Evolutionary conservation across 305 asterid species (phyloP), one percentile per base, ranked within the genome.

Genomic region (Ruellia speciosa): DNA sequence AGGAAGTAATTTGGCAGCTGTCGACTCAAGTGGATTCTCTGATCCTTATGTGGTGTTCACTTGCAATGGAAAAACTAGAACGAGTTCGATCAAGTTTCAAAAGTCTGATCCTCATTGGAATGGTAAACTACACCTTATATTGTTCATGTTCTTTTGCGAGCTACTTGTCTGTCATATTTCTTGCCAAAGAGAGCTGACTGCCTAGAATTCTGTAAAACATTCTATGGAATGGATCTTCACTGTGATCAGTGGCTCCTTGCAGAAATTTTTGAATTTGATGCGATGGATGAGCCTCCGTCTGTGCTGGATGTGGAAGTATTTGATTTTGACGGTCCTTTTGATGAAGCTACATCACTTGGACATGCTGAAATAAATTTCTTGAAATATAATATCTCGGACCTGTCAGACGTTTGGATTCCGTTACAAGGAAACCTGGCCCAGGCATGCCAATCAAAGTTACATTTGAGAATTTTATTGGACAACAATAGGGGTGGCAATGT

Each of bases 261-360:
- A 92, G 95, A 92, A 72, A 86, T 92, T 70, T 92, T 88, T 69
- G 98, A 88, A 64, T 88, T 92, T 79, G 98, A 92, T 84, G 98
- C 96, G 41, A 88, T 92, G 98, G 94, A 88, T 31, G 96, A 92
- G 17, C 94, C 96, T 50, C 98, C 98, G 45, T 88, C 96, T 14
- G 86, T 84, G 72, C 72, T 92, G 69, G 89, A 85, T 34, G 77
- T 86, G 71, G 95, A 92, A 74, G 96, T 84, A 69, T 86, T 74
- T 67, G 94, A 88, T 75, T 88, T 84, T 58, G 98, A 92, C 63
- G 96, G 96, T 56, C 94, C 98, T 63, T 88, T 85, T 58, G 89
- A 83, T 56, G 96, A 88, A 57, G 94, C 94, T 65, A 79, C 86
- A 34, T 85, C 94, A 64, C 95, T 92, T 70, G 96, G 96, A 67